Percentiles rank a stretch among this genome's conserved stretches.
These are phyloP conservation scores for Canavalia gladiata DNA, from an alignment of 306 rosid genomes.

Conservation along the genomic window DNA sequence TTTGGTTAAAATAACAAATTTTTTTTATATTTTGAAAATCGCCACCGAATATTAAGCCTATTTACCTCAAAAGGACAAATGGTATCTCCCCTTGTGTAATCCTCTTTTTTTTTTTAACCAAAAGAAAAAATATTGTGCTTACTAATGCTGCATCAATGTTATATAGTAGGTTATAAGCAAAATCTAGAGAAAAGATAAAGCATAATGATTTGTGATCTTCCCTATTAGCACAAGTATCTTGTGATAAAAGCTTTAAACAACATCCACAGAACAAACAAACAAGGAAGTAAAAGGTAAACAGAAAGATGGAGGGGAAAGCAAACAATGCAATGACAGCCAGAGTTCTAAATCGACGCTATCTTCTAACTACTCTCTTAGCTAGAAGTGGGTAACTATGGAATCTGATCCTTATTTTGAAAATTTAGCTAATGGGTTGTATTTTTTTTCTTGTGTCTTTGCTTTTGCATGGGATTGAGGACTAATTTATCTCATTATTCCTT, in stretches of 20 bases:
- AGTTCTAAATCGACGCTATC: constrained; percentile 53
- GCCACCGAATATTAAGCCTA: constrained; percentile 2
- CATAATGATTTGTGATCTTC: constrained; percentile 43
- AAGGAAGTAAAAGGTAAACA: constrained; percentile 63
- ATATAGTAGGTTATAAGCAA: constrained; percentile 25
- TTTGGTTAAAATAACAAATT: not conserved
- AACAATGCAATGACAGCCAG: constrained; percentile 62
- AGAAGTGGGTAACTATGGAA: constrained; percentile 59
- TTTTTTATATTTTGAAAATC: not conserved
- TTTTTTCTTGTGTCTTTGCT: constrained; percentile 44
- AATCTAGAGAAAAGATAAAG: constrained; percentile 26
- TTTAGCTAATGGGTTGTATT: constrained; percentile 52
- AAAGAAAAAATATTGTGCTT: not conserved
- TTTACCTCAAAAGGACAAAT: not conserved
- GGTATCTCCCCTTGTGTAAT: not conserved
- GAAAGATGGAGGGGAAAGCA: constrained; percentile 56
- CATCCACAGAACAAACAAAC: constrained; percentile 62
- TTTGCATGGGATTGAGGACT: constrained; percentile 48
- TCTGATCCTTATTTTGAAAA: constrained; percentile 41
- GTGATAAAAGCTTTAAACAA: constrained; percentile 60
- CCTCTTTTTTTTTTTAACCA: not conserved
- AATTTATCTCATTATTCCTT: constrained; percentile 43
- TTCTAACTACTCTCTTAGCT: constrained; percentile 69
- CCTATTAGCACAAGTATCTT: constrained; percentile 49
- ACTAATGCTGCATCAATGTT: not conserved